Base-by-base conservation (phyloP, 345 rosid genomes). In the Limnanthes douglasii region DNA sequence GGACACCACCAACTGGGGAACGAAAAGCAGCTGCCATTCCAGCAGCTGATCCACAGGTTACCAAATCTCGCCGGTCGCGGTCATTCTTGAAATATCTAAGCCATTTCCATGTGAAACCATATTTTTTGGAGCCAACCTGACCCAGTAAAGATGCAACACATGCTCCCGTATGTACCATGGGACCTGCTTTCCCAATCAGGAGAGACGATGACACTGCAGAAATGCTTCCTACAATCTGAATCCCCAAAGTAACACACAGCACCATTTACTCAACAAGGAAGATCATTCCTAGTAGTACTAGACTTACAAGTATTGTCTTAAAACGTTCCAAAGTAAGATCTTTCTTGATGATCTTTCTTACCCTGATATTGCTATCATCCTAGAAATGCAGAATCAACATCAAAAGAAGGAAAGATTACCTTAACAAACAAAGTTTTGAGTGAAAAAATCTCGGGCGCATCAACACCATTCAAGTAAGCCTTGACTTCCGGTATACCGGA, bases 401-500 rank as follows among this genome's bases (percentile, higher is more conserved):
- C 31, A 35, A n/a, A 11, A 15, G 17, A 7, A 3, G 4, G 15
- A 28, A 8, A 14, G 15, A 9, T 24, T 44, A 83, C 95, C 86
- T 88, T 88, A 15, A 79, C 68, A 15, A 79, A 8, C 60, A 83
- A 61, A 51, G 93, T 83, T 28, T 71, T 54, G 32, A 72, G 11
- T 0, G 97, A 68, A 56, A 83, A 57, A 34, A 88, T 74, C 16
- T 66, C 90, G 0, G 95, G 93, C 3, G 95, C 81, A 68, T 88
- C 97, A 27, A 88, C 95, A 16, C 97, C 95, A 23, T 88, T 88
- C 51, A 88, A 45, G 64, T 83, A 88, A 39, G 95, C 97, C 61
- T 88, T 83, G 2, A 88, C 90, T 61, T 88, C 97, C 2, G 95
- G 97, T 29, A 88, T 74, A 55, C 97, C 97, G 1, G 95, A 88